A percentile compares a stretch with the other conserved stretches of the same genome.
Conservation (phyloP, 257 asterid species). For the Echium plantagineum region DNA sequence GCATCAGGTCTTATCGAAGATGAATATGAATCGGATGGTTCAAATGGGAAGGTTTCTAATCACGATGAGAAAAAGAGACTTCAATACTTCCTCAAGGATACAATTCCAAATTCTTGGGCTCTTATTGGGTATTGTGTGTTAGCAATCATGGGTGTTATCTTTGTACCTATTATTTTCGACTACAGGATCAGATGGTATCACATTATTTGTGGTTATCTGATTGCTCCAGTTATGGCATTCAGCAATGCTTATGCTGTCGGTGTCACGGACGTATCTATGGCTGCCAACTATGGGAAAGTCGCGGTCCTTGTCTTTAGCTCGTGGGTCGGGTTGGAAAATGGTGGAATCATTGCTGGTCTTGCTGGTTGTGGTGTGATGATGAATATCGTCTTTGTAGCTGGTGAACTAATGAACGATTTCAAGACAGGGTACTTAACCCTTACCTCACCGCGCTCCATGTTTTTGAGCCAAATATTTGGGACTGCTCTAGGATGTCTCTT, state of each 20-base stretch:
- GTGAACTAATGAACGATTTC: slow-evolving; percentile 63
- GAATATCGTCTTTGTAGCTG: slow-evolving; percentile 55
- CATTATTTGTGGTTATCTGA: slow-evolving; percentile 24
- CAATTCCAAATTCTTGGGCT: slow-evolving; percentile 33
- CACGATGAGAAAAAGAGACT: slow-evolving; percentile 28
- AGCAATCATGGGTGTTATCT: slow-evolving; percentile 23
- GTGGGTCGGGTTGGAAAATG: slow-evolving; percentile 44
- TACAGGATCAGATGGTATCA: slow-evolving; percentile 48
- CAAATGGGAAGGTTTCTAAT: slow-evolving; percentile 1
- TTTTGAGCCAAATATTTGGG: slow-evolving; percentile 44
- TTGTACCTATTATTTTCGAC: slow-evolving; percentile 33
- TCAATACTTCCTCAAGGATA: slow-evolving; percentile 46
- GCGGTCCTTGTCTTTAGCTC: slow-evolving; percentile 48
- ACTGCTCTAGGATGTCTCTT: slow-evolving; percentile 45
- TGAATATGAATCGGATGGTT: not conserved
- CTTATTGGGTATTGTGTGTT: slow-evolving; percentile 27
- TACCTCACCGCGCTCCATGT: slow-evolving; percentile 63
- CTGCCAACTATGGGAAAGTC: slow-evolving; percentile 60
- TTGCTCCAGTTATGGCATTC: slow-evolving; percentile 54
- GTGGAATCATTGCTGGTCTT: slow-evolving; percentile 60
- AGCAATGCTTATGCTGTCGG: slow-evolving; percentile 70
- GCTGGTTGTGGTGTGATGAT: slow-evolving; percentile 66
- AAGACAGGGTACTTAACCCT: slow-evolving; percentile 55
- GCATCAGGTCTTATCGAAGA: not conserved
- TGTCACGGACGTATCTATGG: slow-evolving; percentile 60